phyloP scores from a whole-genome alignment of 768 basidiomycete genomes.

The Pholiota molesta region DNA sequence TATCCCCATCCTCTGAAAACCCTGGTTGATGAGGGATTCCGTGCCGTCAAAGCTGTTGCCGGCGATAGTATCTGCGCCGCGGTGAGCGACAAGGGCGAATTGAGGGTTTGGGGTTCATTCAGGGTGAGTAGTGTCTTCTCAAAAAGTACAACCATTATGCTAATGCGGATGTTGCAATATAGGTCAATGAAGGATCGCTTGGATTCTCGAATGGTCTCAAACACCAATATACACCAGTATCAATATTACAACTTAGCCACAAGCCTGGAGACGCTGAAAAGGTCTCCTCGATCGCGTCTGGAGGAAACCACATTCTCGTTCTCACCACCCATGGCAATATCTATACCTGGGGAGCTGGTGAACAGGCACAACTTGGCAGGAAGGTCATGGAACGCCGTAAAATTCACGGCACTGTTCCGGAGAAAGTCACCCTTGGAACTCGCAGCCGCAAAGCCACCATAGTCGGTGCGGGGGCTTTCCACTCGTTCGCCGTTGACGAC shows the following conservation, averaged over 20 bases:
- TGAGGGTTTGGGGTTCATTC: conserved; percentile 90
- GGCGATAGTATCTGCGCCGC: conserved; percentile 92
- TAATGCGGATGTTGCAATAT: conserved; percentile 10
- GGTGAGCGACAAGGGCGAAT: conserved; percentile 74
- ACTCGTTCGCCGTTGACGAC: conserved; percentile 90
- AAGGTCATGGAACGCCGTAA: conserved; percentile 87
- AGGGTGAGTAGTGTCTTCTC: conserved; percentile 55
- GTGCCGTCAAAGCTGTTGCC: conserved; percentile 79
- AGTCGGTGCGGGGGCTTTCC: conserved; percentile 82
- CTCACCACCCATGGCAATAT: conserved; percentile 88
- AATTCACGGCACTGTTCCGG: conserved; percentile 87
- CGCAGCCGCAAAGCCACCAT: conserved; percentile 60
- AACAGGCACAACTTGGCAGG: conserved; percentile 90
- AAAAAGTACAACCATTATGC: conserved; percentile 4
- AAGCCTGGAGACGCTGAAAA: conserved; percentile 71
- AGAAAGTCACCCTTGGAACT: conserved; percentile 76
- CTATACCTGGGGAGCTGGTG: conserved; percentile 89
- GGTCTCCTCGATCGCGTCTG: conserved; percentile 75
- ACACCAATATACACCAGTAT: conserved; percentile 68
- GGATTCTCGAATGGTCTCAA: conserved; percentile 74
- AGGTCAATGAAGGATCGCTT: conserved; percentile 82
- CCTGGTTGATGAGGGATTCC: conserved; percentile 78
- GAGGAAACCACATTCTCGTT: conserved; percentile 88
- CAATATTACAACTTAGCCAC: conserved; percentile 59
- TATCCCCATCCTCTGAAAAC: conserved; percentile 69